phyloP scores from a whole-genome alignment of 331 rosid genomes.

The Saraca asoca region DNA sequence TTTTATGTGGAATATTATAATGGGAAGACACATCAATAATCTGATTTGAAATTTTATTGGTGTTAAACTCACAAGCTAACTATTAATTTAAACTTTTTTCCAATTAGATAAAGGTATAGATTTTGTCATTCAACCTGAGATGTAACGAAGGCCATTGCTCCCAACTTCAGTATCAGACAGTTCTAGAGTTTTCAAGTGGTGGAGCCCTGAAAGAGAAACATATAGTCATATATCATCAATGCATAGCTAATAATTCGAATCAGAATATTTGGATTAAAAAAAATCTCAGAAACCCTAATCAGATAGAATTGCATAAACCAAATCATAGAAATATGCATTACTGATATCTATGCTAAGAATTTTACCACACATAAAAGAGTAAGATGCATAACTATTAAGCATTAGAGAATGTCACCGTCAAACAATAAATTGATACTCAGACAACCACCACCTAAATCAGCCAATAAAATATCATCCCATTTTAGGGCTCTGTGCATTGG shows the following conservation, averaged over 20 bases:
- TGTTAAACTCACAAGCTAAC: constrained; percentile 17
- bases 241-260: constrained; percentile 2
- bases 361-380: no score
- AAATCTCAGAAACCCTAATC: constrained; percentile 11
- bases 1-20: neutral
- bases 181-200: constrained; percentile 57
- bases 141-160: constrained; percentile 56
- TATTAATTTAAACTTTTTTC: constrained; percentile 17
- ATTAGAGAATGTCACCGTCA: no score
- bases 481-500: no score
- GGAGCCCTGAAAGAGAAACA: constrained; percentile 54
- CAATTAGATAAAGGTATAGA: constrained; percentile 19
- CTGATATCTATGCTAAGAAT: no score
- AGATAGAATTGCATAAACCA: no score
- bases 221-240: constrained; percentile 19
- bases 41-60: constrained; percentile 7
- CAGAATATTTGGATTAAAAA: constrained; percentile 29
- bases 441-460: no score
- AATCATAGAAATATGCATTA: no score
- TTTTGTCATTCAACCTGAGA: constrained; percentile 54
- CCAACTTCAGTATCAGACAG: constrained; percentile 78
- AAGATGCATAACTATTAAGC: no score
- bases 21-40: constrained; percentile 7
- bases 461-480: no score
- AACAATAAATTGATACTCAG: no score